Conservation (phyloP, 2,329 filamentous ascomycete genomes). For the Macrophomina tecta region DNA sequence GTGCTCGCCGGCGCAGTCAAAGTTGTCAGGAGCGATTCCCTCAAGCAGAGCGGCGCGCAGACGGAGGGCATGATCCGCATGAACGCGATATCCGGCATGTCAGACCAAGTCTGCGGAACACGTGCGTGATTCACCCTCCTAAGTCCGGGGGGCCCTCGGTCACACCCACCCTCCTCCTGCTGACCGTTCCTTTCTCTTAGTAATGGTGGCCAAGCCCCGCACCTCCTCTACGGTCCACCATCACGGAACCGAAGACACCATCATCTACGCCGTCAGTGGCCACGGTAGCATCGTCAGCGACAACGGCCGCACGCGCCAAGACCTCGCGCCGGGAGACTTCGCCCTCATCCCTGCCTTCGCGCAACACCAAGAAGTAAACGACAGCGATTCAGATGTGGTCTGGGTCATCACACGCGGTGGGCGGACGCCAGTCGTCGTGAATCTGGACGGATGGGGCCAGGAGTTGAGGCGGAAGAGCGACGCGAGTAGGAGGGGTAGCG, state of each 20-base stretch:
- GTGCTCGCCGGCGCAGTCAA: conserved; percentile 28
- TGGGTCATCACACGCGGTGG: conserved; percentile 72
- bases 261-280: conserved; percentile 70
- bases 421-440: conserved; percentile 65
- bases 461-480: conserved; percentile 27
- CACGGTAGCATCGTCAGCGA: conserved; percentile 65
- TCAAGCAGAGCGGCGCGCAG: conserved; percentile 48
- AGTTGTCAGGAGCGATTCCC: neutral
- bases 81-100: conserved; percentile 67
- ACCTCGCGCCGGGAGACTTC: conserved; percentile 69
- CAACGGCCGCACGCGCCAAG: conserved; percentile 62
- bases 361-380: conserved; percentile 74
- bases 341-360: conserved; percentile 72
- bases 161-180: neutral
- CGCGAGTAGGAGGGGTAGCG: neutral
- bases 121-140: conserved; percentile 50
- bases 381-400: conserved; percentile 66
- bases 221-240: conserved; percentile 70
- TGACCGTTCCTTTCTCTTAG: conserved; percentile 42
- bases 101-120: conserved; percentile 70
- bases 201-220: conserved; percentile 68
- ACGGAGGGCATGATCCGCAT: conserved; percentile 58
- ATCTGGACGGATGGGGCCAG: conserved; percentile 66
- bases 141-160: neutral
- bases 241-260: conserved; percentile 73